phyloP scores from a whole-genome alignment of 2,329 filamentous ascomycete species.

The Pseudogymnoascus sp. region DNA sequence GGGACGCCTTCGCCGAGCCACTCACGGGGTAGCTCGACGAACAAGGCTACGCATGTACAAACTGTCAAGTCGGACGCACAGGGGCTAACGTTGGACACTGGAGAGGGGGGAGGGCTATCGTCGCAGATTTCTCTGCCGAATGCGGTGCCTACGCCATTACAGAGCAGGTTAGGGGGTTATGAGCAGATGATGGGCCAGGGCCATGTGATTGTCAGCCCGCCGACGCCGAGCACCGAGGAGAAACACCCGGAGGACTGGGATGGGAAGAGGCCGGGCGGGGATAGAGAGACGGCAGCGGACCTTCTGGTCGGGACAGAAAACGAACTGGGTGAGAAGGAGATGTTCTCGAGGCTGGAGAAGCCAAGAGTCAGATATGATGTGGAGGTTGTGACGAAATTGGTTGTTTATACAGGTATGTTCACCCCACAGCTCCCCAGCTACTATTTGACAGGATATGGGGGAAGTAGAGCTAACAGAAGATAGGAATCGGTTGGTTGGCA shows the following conservation, averaged over 20 bases:
- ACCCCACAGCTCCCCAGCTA: not conserved
- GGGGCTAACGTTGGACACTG: conserved; percentile 16
- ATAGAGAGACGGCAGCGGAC: conserved; percentile 28
- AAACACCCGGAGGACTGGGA: conserved; percentile 28
- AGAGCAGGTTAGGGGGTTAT: conserved; percentile 50
- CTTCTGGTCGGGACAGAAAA: conserved; percentile 40
- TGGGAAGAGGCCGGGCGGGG: conserved; percentile 20
- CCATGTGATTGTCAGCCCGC: conserved; percentile 33
- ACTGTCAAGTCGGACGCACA: conserved; percentile 6
- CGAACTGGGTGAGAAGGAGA: conserved; percentile 58
- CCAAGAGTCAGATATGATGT: conserved; percentile 93
- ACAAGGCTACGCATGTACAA: conserved; percentile 12
- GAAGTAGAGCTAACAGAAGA: not conserved
- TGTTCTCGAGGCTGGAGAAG: conserved; percentile 77
- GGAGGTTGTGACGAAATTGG: conserved; percentile 94
- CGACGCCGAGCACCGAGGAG: conserved; percentile 29
- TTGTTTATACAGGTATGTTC: conserved; percentile 79
- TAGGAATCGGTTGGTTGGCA: conserved; percentile 77
- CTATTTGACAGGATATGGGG: not conserved
- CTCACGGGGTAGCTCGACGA: conserved; percentile 7
- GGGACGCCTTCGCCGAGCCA: conserved; percentile 14
- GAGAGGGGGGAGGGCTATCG: conserved; percentile 18
- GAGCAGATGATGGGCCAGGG: conserved; percentile 70
- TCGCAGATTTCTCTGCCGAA: not conserved
- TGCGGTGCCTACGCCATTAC: conserved; percentile 37